phyloP scores from a whole-genome alignment of 345 rosid species.

The Leavenworthia alabamica region DNA sequence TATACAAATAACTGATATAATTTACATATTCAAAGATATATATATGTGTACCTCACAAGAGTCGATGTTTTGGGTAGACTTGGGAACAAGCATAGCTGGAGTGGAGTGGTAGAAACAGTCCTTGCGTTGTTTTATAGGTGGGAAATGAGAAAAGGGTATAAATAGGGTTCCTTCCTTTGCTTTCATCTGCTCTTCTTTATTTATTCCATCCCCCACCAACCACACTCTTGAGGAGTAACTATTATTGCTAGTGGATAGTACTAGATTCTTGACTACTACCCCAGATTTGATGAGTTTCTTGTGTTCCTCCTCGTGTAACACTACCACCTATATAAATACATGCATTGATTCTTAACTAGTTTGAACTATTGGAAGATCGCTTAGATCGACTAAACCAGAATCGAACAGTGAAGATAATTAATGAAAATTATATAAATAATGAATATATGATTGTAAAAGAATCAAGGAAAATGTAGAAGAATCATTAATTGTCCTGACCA shows the following conservation, averaged over 20 bases:
- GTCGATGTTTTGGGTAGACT: constrained; percentile 40
- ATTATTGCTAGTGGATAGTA: not conserved
- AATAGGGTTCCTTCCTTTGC: constrained; percentile 47
- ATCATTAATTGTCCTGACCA: too few species aligned
- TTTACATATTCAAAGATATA: too few species aligned
- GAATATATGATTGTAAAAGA: too few species aligned
- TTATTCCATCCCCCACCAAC: constrained; percentile 49
- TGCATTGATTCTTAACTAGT: not conserved
- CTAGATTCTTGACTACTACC: not conserved
- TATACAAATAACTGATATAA: too few species aligned
- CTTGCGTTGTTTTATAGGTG: constrained; percentile 33
- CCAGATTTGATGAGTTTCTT: not conserved
- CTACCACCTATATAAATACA: not conserved
- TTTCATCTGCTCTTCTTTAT: constrained; percentile 35
- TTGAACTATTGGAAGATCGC: too few species aligned
- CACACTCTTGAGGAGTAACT: constrained; percentile 27
- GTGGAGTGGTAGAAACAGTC: constrained; percentile 51
- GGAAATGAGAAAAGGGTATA: constrained; percentile 43
- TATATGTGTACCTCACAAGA: constrained; percentile 61
- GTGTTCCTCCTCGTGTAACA: not conserved
- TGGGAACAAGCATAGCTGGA: constrained; percentile 47
- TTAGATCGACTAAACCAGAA: too few species aligned
- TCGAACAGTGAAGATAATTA: too few species aligned
- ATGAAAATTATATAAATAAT: too few species aligned
- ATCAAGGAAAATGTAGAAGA: too few species aligned